phyloP scores from a whole-genome alignment of 305 asterid species.

The Fraxinus sp. region DNA sequence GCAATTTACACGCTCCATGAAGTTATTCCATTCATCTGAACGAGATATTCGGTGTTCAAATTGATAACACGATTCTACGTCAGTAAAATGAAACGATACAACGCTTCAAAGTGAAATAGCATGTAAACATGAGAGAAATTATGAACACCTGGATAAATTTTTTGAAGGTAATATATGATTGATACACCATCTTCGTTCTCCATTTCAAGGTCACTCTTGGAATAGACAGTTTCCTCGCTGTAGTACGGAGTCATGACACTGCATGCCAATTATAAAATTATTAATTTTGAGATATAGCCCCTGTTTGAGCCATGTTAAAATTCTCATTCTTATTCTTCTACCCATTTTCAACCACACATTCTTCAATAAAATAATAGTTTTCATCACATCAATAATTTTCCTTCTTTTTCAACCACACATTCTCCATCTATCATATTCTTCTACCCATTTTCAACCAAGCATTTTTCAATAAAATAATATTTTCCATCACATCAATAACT shows the following conservation, averaged over 20 bases:
- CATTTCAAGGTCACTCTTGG: constrained; percentile 94
- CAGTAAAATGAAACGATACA: constrained; percentile 15
- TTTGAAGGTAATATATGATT: constrained; percentile 79
- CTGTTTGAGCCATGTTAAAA: too few relatives aligned
- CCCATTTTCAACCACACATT: too few relatives aligned
- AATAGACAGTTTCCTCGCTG: constrained; percentile 94
- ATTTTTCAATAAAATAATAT: too few relatives aligned
- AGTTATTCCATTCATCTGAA: constrained; percentile 97
- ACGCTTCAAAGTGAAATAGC: constrained; percentile 19
- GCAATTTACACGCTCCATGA: constrained; percentile 88
- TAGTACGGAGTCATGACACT: constrained; percentile 98
- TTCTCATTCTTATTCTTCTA: too few relatives aligned
- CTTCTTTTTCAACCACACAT: too few relatives aligned
- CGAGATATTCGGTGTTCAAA: constrained; percentile 20
- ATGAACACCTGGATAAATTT: constrained; percentile 88
- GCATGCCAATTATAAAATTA: constrained; percentile 41
- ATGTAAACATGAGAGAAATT: constrained; percentile 27
- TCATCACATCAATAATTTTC: too few relatives aligned
- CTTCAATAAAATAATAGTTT: too few relatives aligned
- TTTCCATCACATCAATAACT: too few relatives aligned
- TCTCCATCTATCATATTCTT: too few relatives aligned
- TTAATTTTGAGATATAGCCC: constrained; percentile 4
- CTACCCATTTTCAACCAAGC: too few relatives aligned
- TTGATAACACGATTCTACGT: constrained; percentile 15
- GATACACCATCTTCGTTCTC: constrained; percentile 99